Evolutionary conservation across 495 filamentous ascomycete genomes (phyloP).

Genomic region (Trichoderma orchidacearum): DNA sequence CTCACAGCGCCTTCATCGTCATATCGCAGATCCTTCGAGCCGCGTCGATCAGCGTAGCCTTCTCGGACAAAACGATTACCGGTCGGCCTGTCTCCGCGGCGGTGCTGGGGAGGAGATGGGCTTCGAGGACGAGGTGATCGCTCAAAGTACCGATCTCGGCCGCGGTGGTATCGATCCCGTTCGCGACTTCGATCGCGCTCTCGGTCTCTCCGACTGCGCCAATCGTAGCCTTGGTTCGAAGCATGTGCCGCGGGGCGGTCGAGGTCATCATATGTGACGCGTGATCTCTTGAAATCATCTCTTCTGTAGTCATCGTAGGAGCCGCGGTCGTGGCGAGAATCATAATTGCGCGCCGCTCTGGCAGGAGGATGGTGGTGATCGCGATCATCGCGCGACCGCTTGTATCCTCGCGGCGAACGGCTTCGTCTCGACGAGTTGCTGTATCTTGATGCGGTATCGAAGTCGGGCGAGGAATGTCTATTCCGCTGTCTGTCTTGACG

Average conservation of each 20-base stretch:
- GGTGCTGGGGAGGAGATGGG: constrained; percentile 42
- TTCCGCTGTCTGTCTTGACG: constrained; percentile 52
- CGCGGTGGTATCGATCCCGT: constrained; percentile 10
- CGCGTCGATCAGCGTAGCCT: constrained; percentile 8
- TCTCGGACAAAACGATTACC: constrained; percentile 18
- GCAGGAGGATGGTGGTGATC: constrained; percentile 40
- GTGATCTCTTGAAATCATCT: constrained; percentile 12
- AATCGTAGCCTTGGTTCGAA: constrained; percentile 11
- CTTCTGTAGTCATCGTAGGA: constrained; percentile 38
- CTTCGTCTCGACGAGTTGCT: constrained; percentile 36
- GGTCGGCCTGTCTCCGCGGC: constrained; percentile 26
- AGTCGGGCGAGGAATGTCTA: constrained; percentile 50
- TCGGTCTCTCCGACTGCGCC: constrained; percentile 7
- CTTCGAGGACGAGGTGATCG: constrained; percentile 58
- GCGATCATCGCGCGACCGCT: constrained; percentile 51
- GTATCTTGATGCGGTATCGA: constrained; percentile 63
- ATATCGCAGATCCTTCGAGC: background rate
- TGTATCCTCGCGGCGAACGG: constrained; percentile 42
- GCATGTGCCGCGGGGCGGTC: constrained; percentile 44
- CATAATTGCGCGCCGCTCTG: constrained; percentile 27
- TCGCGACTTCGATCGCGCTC: constrained; percentile 11
- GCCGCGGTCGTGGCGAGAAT: constrained; percentile 45
- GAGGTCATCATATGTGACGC: constrained; percentile 48
- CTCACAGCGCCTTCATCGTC: constrained; percentile 12
- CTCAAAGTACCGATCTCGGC: constrained; percentile 29